Base-by-base conservation (phyloP, 495 filamentous ascomycete genomes). In the Neurospora sp. region DNA sequence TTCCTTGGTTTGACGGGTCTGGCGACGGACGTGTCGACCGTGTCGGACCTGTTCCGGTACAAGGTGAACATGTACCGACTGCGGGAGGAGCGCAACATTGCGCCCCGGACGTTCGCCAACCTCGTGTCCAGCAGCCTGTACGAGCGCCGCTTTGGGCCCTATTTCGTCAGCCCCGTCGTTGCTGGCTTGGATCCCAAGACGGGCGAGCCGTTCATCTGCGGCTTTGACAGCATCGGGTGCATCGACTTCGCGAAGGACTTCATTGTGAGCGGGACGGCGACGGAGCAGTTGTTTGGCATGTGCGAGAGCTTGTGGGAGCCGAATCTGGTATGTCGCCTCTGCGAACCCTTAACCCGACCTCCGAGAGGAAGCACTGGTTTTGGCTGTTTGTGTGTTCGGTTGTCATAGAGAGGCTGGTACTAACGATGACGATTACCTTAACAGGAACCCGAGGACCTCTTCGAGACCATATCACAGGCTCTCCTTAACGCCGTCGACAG, bases 1-100 rank as follows among this genome's bases (percentile, higher is more conserved):
- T 97, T 97, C 83, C 91, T 99, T n/a, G 96, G 96, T 61, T 88
- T 99, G 59, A 98, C 96, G 5, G 96, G 96, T 39, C 91, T 99
- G 31, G 96, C 96, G 35, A 98, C 96, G 72, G 96, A 99, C 83
- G 93, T 99, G 48, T 88, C 89, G 41, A 98, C 96, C 73, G 96
- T 99, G 74, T 91, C 91, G 73, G 96, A 99, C 84, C 93, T 98
- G 75, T 96, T 99, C 88, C 94, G 96, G 78, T 98, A 96, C 88
- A 99, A 99, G 86, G 94, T 97, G 78, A 99, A 99, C 88, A 94
- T 99, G 93, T 99, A 99, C 89, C 93, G 96, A 46, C 89, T 99
- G 77, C 93, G 96, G 78, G 96, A 99, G 85, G 96, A 98, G 86
- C 94, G 96, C 76, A 87, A 92, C 83, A 98, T 98, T 85, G 90